Base-by-base conservation (phyloP, 2,329 filamentous ascomycete species). In the Calcarisporium arbuscula region DNA sequence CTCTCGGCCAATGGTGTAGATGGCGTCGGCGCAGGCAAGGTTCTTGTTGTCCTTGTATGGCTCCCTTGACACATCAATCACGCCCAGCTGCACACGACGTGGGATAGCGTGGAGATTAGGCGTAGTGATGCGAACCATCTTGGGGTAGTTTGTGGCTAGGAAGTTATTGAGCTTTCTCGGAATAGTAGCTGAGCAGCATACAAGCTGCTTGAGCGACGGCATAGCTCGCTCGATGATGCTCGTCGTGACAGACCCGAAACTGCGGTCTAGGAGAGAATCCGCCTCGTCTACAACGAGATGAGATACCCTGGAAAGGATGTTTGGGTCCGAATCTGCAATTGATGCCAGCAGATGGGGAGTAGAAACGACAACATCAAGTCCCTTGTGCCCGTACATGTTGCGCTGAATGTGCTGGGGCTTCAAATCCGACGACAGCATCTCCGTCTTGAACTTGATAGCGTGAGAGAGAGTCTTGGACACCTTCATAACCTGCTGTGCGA, bases 81-180 rank as follows among this genome's bases (percentile, higher is more conserved):
- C 87, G 38, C 87, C 88, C 5, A 98, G 78, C 57, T 96, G 90
- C 1, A 98, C 89, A 47, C 92, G 82, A 27, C 92, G 82, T 4
- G 92, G 92, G 47, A 98, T 95, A 39, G 92, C 88, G 61, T 98
- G 92, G 1, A 98, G 73, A 53, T 96, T 95, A 0, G 92, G 92
- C 1, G 92, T 98, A 2, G 90, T 90, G 43, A 98, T 80, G 41
- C 92, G 83, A 29, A 72, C 68, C 63, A 94, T 87, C 47, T 85
- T 72, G 1, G 92, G 90, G 58, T 89, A 95, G 43, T 81, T 80
- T 42, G 78, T 76, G 34, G 77, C 76, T n/a, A 98, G 73, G 57
- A 84, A 87, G 45, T 76, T 81, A 64, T 98, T 92, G 14, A 98
- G 74, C 47, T 85, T 85, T 44, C 82, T 78, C 3, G 94, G 92